Percentiles rank a stretch among this genome's conserved stretches.
Conservation (phyloP, 2,329 filamentous ascomycete genomes). For the Nigrospora osmanthi region DNA sequence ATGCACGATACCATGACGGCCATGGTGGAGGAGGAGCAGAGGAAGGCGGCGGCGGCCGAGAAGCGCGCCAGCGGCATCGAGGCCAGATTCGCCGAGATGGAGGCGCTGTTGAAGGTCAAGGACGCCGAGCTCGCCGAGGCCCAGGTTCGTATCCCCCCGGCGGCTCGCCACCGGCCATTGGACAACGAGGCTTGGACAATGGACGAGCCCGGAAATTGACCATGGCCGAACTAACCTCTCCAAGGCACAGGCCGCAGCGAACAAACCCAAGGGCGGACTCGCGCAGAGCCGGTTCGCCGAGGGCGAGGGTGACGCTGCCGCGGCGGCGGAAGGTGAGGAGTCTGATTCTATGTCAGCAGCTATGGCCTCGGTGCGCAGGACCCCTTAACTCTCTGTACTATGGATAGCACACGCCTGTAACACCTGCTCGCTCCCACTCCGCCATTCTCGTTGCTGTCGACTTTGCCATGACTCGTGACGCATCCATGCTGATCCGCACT, state of each 20-base stretch:
- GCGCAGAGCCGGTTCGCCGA: constrained; percentile 46
- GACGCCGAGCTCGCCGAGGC: constrained; percentile 57
- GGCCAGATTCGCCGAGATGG: constrained; percentile 24
- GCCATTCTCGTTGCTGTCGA: background rate
- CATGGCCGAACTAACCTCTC: too few species aligned
- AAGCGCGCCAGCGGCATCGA: constrained; percentile 21
- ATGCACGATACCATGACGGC: constrained; percentile 56
- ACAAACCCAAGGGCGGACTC: constrained; percentile 40
- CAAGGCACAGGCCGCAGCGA: constrained; percentile 12
- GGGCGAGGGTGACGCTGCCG: constrained; percentile 23
- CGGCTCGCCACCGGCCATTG: constrained; percentile 2
- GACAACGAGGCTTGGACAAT: background rate
- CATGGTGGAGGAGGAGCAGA: constrained; percentile 51
- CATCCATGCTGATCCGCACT: background rate
- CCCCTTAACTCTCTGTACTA: constrained; percentile 31
- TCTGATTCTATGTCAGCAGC: constrained; percentile 55
- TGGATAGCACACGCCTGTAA: constrained; percentile 9
- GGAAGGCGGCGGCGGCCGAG: constrained; percentile 19
- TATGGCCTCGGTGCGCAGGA: constrained; percentile 57
- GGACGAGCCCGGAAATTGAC: too few species aligned
- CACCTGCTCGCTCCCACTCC: constrained; percentile 11
- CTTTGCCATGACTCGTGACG: background rate
- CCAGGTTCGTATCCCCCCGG: constrained; percentile 33
- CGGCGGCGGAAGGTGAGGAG: constrained; percentile 50
- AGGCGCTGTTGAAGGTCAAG: constrained; percentile 42